These are phyloP conservation scores for Telfairia occidentalis DNA, from an alignment of 331 rosid genomes.

Conservation along the genomic window DNA sequence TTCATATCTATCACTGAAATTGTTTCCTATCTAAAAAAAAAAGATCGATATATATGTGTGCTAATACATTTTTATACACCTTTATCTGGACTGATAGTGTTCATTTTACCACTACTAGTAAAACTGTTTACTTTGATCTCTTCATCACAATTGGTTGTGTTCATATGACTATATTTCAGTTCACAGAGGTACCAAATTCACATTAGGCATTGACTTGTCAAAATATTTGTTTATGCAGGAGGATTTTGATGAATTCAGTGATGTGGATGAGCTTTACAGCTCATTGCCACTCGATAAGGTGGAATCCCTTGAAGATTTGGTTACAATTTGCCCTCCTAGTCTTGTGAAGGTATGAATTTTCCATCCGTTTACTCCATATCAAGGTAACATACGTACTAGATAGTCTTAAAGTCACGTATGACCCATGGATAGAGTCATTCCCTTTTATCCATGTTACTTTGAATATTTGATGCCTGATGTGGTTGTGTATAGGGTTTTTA, in stretches of 20 bases:
- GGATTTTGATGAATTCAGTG: constrained; percentile 78
- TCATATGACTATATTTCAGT: neutral
- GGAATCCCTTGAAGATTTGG: constrained; percentile 92
- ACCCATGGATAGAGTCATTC: neutral
- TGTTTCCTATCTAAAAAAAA: too few relatives aligned
- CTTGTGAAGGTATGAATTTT: constrained; percentile 53
- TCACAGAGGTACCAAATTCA: neutral
- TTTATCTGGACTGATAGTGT: neutral
- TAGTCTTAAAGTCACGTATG: too few relatives aligned
- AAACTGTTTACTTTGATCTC: neutral
- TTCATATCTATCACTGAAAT: too few relatives aligned
- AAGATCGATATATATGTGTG: neutral
- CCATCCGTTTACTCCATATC: neutral
- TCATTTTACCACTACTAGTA: neutral
- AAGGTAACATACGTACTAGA: too few relatives aligned
- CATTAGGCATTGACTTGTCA: neutral
- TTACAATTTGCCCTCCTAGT: constrained; percentile 55
- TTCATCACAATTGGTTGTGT: neutral
- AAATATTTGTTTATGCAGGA: constrained; percentile 34
- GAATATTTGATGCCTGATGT: neutral
- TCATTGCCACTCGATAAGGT: constrained; percentile 82
- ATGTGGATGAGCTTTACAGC: constrained; percentile 83
- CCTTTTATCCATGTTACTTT: neutral
- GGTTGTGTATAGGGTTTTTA: neutral
- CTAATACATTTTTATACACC: neutral